These are phyloP conservation scores for Candolleomyces aberdarensis DNA, from an alignment of 768 basidiomycete genomes.

Conservation along the genomic window DNA sequence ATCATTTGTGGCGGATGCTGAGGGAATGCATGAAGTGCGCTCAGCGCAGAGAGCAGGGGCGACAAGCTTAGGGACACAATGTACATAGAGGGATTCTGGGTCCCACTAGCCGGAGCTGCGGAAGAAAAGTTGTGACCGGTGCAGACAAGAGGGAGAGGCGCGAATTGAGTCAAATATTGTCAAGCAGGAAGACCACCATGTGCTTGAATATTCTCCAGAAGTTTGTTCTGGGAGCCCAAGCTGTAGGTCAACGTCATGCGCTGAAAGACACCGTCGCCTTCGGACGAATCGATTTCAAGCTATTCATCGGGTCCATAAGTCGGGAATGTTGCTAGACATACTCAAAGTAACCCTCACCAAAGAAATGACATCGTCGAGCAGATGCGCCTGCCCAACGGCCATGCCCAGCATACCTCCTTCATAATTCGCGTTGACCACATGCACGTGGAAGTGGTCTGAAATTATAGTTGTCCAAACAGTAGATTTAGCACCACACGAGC, in stretches of 20 bases:
- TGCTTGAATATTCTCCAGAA: conserved; percentile 27
- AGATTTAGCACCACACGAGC: neutral
- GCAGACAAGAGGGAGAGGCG: too few species aligned
- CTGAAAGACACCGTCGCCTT: conserved; percentile 55
- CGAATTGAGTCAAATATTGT: too few species aligned
- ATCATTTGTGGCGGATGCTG: too few species aligned
- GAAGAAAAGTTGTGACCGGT: too few species aligned
- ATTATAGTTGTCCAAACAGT: neutral
- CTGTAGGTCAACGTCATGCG: conserved; percentile 79
- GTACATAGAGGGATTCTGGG: too few species aligned
- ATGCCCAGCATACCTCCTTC: conserved; percentile 60
- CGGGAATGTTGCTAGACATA: neutral
- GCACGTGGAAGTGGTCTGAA: conserved; percentile 91
- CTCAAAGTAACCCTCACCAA: conserved; percentile 45
- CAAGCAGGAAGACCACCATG: too few species aligned
- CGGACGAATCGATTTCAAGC: conserved; percentile 60
- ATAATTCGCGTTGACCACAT: conserved; percentile 80
- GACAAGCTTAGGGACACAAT: too few species aligned
- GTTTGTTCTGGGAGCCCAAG: conserved; percentile 74
- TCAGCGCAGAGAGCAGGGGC: too few species aligned
- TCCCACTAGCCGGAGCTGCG: too few species aligned
- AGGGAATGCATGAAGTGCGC: too few species aligned
- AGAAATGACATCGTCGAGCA: conserved; percentile 89
- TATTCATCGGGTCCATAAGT: conserved; percentile 4
- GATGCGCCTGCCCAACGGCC: conserved; percentile 86